phyloP scores from a whole-genome alignment of 2,329 filamentous ascomycete genomes.

The Diaporthe sp. region DNA sequence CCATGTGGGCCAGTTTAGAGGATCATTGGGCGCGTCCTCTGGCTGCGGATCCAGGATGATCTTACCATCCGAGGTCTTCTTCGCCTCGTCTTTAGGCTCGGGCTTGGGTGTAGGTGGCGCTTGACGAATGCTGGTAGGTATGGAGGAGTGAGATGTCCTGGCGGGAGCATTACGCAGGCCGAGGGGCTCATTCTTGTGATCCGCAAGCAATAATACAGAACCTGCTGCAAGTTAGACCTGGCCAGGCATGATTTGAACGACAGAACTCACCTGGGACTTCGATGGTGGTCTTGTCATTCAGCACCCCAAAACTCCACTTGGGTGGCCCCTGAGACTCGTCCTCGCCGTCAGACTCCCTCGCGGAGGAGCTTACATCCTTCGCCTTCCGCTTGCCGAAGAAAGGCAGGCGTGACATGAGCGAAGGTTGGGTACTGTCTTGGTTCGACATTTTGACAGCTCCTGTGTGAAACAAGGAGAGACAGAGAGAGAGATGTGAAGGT shows the following conservation, averaged over 20 bases:
- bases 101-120: constrained; percentile 49
- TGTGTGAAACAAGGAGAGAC: background rate
- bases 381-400: constrained; percentile 16
- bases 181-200: constrained; percentile 69
- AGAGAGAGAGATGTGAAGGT: background rate
- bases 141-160: constrained; percentile 69
- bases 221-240: constrained; percentile 53
- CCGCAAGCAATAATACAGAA: constrained; percentile 69
- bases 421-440: constrained; percentile 1
- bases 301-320: constrained; percentile 79
- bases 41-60: constrained; percentile 94
- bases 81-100: constrained; percentile 51
- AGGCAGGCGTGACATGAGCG: constrained; percentile 20
- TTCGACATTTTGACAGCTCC: constrained; percentile 8
- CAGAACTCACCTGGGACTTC: constrained; percentile 81
- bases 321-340: constrained; percentile 39
- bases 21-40: constrained; percentile 90
- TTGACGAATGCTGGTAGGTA: constrained; percentile 58
- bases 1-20: constrained; percentile 90
- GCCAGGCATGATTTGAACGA: background rate
- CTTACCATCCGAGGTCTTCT: constrained; percentile 83
- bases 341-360: constrained; percentile 29
- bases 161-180: constrained; percentile 69
- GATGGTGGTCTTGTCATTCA: constrained; percentile 84
- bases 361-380: background rate